phyloP scores from a whole-genome alignment of 768 basidiomycete species.

The Cystofilobasidium bisporidii region DNA sequence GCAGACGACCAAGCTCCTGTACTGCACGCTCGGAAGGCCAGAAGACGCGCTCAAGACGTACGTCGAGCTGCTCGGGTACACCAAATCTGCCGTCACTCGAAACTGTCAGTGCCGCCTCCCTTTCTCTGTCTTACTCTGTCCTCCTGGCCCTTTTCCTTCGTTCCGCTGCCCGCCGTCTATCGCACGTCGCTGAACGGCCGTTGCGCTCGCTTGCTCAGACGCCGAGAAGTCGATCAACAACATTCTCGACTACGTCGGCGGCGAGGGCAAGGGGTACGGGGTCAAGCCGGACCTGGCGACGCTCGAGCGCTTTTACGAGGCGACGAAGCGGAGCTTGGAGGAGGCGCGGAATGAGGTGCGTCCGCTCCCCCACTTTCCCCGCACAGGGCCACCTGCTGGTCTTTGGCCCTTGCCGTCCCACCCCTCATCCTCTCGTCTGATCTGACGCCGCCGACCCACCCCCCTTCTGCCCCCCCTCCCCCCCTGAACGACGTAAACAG shows the following conservation, averaged over 20 bases:
- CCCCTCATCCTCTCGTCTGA: too few species aligned
- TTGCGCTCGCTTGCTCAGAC: constrained; percentile 39
- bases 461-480: too few species aligned
- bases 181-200: too few species aligned
- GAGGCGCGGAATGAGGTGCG: constrained; percentile 93
- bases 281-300: constrained; percentile 53
- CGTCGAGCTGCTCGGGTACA: constrained; percentile 75
- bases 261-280: constrained; percentile 51
- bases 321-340: constrained; percentile 74
- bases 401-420: neutral
- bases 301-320: constrained; percentile 90
- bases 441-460: too few species aligned
- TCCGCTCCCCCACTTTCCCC: constrained; percentile 17
- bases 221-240: constrained; percentile 98
- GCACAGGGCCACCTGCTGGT: constrained; percentile 13
- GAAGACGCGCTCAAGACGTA: constrained; percentile 79
- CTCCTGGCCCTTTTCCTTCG: neutral
- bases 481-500: constrained; percentile 48
- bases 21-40: constrained; percentile 65
- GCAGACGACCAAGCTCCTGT: constrained; percentile 90
- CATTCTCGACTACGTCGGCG: constrained; percentile 94
- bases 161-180: neutral
- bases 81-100: constrained; percentile 86
- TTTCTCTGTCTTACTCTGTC: neutral
- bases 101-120: constrained; percentile 42